Conservation (phyloP, 2,329 filamentous ascomycete species). For the Ophiocordyceps camponoti-leonardi region DNA sequence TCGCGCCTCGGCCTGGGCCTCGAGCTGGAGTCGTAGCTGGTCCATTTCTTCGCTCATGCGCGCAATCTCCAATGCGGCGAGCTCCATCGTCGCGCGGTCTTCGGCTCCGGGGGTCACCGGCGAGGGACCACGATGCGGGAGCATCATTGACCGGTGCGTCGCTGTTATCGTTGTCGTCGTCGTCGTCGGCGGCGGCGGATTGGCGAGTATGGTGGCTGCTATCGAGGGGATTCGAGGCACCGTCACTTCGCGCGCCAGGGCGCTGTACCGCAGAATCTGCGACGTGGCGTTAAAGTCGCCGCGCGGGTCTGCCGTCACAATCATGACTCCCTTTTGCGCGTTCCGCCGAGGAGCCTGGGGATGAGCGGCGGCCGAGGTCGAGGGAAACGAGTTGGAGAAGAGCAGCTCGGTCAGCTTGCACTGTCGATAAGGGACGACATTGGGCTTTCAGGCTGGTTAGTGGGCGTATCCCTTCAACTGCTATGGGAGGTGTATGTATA, state of each 20-base stretch:
- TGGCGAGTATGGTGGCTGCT: slow-evolving; percentile 47
- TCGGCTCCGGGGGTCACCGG: slow-evolving; percentile 19
- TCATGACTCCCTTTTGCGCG: slow-evolving; percentile 84
- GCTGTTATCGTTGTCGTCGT: slow-evolving; percentile 5
- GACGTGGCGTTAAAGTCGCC: slow-evolving; percentile 96
- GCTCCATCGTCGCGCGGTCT: slow-evolving; percentile 60
- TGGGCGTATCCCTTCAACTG: not conserved
- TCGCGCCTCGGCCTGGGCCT: slow-evolving; percentile 53
- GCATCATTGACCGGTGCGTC: slow-evolving; percentile 23
- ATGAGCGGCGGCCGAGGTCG: slow-evolving; percentile 25
- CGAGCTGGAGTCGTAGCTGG: slow-evolving; percentile 49
- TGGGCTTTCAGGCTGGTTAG: slow-evolving; percentile 29
- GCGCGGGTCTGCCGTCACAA: slow-evolving; percentile 82
- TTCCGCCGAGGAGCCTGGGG: slow-evolving; percentile 30
- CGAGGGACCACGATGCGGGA: slow-evolving; percentile 22
- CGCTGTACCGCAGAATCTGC: slow-evolving; percentile 88
- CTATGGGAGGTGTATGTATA: not conserved
- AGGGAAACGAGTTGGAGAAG: slow-evolving; percentile 77
- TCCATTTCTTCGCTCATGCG: slow-evolving; percentile 60
- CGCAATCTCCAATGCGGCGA: slow-evolving; percentile 64
- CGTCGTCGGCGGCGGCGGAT: slow-evolving; percentile 12
- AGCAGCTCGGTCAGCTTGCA: slow-evolving; percentile 74
- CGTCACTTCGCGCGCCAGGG: slow-evolving; percentile 80
- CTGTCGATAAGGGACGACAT: slow-evolving; percentile 62
- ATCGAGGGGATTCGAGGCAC: slow-evolving; percentile 78